Percentiles rank a stretch among this genome's conserved stretches.
Evolutionary conservation across 768 basidiomycete species (phyloP).

Genomic region (Galerina sulciceps): DNA sequence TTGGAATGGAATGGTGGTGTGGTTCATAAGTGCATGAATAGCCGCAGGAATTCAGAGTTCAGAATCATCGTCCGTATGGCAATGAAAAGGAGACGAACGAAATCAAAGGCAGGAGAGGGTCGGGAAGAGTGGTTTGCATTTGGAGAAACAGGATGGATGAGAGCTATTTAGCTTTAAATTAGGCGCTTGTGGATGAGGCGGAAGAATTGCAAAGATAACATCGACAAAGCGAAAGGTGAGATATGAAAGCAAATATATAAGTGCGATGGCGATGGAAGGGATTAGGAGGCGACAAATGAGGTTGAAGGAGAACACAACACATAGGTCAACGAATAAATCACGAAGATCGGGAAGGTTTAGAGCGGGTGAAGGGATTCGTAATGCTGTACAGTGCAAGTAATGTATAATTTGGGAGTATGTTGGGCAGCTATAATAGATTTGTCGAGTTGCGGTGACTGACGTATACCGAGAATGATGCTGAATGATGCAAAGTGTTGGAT

Average conservation of each 20-base stretch:
- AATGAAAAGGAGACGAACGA: neutral
- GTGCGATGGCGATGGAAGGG: conserved; percentile 16
- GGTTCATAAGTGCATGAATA: neutral
- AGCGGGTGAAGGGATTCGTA: conserved; percentile 6
- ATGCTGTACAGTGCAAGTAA: conserved; percentile 21
- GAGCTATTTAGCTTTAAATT: neutral
- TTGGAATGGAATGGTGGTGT: conserved; percentile 1
- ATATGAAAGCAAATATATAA: conserved; percentile 25
- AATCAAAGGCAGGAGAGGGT: neutral
- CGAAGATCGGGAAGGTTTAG: conserved; percentile 23
- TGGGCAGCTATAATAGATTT: conserved; percentile 21
- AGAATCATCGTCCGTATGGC: conserved; percentile 3
- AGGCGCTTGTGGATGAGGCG: neutral
- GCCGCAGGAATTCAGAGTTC: neutral
- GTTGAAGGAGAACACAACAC: conserved; percentile 2
- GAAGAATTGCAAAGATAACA: conserved; percentile 15
- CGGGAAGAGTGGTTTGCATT: neutral
- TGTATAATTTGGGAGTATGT: conserved; percentile 11
- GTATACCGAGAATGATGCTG: conserved; percentile 19
- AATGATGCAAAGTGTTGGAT: conserved; percentile 10
- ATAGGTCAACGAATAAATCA: conserved; percentile 35
- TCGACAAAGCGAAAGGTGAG: conserved; percentile 19
- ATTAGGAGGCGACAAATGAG: conserved; percentile 9
- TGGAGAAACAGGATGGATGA: neutral
- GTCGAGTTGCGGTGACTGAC: conserved; percentile 7